phyloP scores from a whole-genome alignment of 192 early-diverging fungal species.

The Geranomyces michiganensis region DNA sequence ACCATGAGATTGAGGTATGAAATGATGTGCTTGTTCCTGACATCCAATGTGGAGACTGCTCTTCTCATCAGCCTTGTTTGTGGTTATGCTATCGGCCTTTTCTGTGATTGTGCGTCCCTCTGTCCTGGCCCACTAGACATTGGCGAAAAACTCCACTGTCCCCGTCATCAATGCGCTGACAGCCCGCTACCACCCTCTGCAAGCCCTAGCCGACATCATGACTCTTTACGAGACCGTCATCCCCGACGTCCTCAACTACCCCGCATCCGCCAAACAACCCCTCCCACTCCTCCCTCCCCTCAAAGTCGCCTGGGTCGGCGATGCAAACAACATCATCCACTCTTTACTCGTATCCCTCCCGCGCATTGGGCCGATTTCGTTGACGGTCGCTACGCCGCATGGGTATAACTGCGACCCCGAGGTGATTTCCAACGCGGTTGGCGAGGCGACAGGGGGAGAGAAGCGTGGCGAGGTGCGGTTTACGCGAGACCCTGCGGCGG shows the following conservation, averaged over 20 bases:
- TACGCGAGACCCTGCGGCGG: constrained; percentile 73
- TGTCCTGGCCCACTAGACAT: constrained; percentile 50
- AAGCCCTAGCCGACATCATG: constrained; percentile 94
- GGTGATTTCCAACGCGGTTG: constrained; percentile 68
- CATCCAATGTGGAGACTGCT: too few relatives aligned
- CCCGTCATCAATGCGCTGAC: constrained; percentile 97
- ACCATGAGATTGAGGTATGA: constrained; percentile 83
- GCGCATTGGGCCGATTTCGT: constrained; percentile 75
- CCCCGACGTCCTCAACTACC: constrained; percentile 32
- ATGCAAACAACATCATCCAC: constrained; percentile 96
- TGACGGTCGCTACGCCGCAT: constrained; percentile 82
- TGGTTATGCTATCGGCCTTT: too few relatives aligned
- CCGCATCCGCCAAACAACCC: constrained; percentile 29
- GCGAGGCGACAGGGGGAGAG: constrained; percentile 58
- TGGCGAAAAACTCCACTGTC: constrained; percentile 84
- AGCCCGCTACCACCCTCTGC: constrained; percentile 94
- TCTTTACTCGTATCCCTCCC: constrained; percentile 88
- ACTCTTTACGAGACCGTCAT: constrained; percentile 85
- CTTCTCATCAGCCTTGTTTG: too few relatives aligned
- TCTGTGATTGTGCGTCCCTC: neutral
- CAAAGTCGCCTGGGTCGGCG: constrained; percentile 97
- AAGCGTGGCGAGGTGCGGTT: constrained; percentile 42
- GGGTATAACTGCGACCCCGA: constrained; percentile 76
- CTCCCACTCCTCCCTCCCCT: constrained; percentile 65
- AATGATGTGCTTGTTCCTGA: too few relatives aligned